These are phyloP conservation scores for Syzygium oleosum DNA, from an alignment of 345 rosid species.

Conservation along the genomic window DNA sequence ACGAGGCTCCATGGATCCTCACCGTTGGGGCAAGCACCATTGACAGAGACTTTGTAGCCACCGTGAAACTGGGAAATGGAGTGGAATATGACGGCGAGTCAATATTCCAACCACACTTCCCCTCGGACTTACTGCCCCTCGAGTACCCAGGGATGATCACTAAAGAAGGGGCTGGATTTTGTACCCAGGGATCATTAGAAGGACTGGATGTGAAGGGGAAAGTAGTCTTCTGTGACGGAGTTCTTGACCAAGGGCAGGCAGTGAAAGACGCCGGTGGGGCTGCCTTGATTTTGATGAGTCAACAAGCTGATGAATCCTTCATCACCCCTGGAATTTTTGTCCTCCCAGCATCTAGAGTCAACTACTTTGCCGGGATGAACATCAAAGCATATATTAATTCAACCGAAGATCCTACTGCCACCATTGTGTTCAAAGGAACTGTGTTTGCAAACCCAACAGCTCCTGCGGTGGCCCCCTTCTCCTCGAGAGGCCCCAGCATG, in stretches of 20 bases:
- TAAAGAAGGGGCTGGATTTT: background rate
- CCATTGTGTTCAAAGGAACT: conserved; percentile 11
- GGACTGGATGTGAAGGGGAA: background rate
- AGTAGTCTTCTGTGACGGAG: conserved; percentile 4
- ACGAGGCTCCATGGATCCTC: conserved; percentile 61
- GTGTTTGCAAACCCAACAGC: background rate
- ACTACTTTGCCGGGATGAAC: background rate
- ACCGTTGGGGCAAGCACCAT: conserved; percentile 52
- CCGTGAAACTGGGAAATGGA: conserved; percentile 27
- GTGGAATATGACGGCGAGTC: conserved; percentile 10
- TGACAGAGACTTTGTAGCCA: conserved; percentile 36
- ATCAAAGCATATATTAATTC: conserved; percentile 7
- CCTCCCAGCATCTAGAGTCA: conserved; percentile 1
- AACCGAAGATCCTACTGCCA: background rate
- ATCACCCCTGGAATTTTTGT: background rate
- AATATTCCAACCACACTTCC: conserved; percentile 19
- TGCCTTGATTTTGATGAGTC: conserved; percentile 3
- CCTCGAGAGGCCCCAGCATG: conserved; percentile 9
- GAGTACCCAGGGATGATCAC: conserved; percentile 13
- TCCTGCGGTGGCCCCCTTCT: conserved; percentile 12
- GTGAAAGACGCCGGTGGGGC: conserved; percentile 7
- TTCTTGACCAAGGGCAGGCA: background rate
- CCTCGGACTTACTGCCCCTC: conserved; percentile 5
- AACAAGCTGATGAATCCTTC: no score
- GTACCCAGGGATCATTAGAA: background rate